phyloP scores from a whole-genome alignment of 2,329 filamentous ascomycete species.

The Penicillium crustosum region DNA sequence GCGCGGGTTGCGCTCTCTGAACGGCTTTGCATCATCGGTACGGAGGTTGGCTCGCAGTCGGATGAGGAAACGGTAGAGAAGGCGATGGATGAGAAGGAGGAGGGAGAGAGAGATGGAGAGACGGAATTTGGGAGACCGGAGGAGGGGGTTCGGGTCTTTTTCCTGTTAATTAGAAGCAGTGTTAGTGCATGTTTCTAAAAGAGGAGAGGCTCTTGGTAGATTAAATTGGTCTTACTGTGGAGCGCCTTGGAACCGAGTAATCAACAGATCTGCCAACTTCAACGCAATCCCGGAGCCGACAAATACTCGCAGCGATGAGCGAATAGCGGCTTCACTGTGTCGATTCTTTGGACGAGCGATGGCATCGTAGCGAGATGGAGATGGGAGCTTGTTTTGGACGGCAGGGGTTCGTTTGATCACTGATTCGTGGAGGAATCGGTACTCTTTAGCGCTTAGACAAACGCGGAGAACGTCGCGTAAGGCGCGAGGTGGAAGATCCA shows the following conservation, averaged over 20 bases:
- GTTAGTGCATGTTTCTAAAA: background rate
- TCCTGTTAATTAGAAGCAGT: conserved; percentile 24
- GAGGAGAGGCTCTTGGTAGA: background rate
- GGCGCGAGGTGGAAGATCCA: conserved; percentile 65
- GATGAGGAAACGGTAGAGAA: conserved; percentile 86
- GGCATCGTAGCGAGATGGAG: conserved; percentile 53
- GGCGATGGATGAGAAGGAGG: conserved; percentile 82
- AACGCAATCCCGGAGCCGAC: conserved; percentile 61
- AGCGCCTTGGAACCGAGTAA: conserved; percentile 26
- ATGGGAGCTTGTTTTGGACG: conserved; percentile 55
- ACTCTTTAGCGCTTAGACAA: conserved; percentile 79
- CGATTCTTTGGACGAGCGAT: conserved; percentile 58
- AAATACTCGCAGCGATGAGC: conserved; percentile 71
- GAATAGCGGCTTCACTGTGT: conserved; percentile 68
- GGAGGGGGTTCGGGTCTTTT: conserved; percentile 42
- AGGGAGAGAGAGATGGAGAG: conserved; percentile 80
- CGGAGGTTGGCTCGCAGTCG: conserved; percentile 76
- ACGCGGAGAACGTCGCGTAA: conserved; percentile 84
- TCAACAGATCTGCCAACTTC: conserved; percentile 61
- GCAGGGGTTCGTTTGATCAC: conserved; percentile 70
- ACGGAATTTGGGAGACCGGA: conserved; percentile 66
- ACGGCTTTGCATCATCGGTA: conserved; percentile 74
- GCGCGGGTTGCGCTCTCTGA: conserved; percentile 77
- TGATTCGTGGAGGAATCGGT: conserved; percentile 79
- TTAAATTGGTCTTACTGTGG: conserved; percentile 22